Base-by-base conservation (phyloP, 2,329 filamentous ascomycete species). In the Aspergillus texensis region DNA sequence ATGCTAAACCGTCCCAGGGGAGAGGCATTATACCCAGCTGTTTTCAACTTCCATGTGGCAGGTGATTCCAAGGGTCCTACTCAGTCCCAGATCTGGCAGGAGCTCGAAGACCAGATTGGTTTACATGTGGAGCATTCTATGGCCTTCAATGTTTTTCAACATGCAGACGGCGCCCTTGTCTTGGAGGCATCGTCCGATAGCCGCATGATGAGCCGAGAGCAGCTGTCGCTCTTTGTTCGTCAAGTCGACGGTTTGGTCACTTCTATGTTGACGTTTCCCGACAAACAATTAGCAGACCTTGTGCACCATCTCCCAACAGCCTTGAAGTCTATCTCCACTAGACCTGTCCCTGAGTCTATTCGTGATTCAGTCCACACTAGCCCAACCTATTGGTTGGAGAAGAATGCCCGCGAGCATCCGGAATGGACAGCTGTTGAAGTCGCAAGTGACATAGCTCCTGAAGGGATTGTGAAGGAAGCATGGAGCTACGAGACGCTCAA, bases 91-190 rank as follows among this genome's bases (percentile, higher is more conserved):
- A 53, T 75, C 1, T 80, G 77, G 71, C 63, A 54, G 3, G 70
- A 74, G 54, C 53, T 71, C 4, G 72, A 74, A 16, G 72, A 77
- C 63, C 66, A 72, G 6, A 66, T 79, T 28, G 71, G 73, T 1
- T 70, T 81, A 16, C 72, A 74, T 39, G 79, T 81, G 6, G 79
- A 81, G 57, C 79, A 81, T 62, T 71, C 78, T 0, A 71, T 81
- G 65, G 79, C 79, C 3, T 68, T 81, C 55, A 80, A 81, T 50
- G 71, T 78, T 0, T 77, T 76, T 48, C 66, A 73, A 39, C 53
- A 62, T 26, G 24, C 34, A 0, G 62, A 70, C 32, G 72, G 67
- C 9, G 57, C 60, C 16, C 48, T 78, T 1, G 30, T 65, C 1
- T 52, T 78, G 28, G 73, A 75, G 28, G 68, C 72, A 4, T 70